Base-by-base conservation (phyloP, 1,284 basidiomycete species). In the Lentinula novae-zelandiae region DNA sequence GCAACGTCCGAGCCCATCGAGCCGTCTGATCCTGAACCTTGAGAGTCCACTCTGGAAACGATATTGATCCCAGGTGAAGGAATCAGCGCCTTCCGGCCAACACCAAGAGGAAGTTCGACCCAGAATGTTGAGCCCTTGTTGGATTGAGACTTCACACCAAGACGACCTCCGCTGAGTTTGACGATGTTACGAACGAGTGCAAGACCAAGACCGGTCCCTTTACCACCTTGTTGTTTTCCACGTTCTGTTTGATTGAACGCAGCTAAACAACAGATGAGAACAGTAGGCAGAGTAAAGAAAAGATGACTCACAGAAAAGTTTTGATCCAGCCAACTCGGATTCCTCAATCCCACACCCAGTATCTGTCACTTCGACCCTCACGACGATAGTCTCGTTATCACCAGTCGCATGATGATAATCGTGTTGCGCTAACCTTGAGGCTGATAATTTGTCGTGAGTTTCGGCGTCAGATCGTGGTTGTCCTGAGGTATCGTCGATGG, bases 141-240 rank as follows among this genome's bases (percentile, higher is more conserved):
- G 2, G 81, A 75, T 69, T 85, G 83, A 3, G 86, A 88, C 62
- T 74, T 76, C 20, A 90, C 82, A 15, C 93, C 92, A 9, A 95
- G 76, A 31, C 92, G 82, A 6, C 62, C 94, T 6, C 90, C 87
- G 60, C 84, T 88, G 40, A 93, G 78, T 72, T 89, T 92, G 64
- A 96, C 90, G 61, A 96, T 95, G 70, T 93, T 92, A 48, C 92
- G 81, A n/a, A 95, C 92, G 27, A 96, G 82, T 1, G 93, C 93
- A 27, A 96, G 73, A 12, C 93, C 94, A 17, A 95, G 77, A 2
- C 93, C 93, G 0, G 91, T 93, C 1, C 93, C 93, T 75, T 95
- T 95, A 8, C 90, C 82, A 75, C 82, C 90, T 76, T 96, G 94
- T 67, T 88, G 82, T 62, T 89, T 81, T 5, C 93, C 93, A 70